A percentile compares a stretch with the other conserved stretches of the same genome.
These are phyloP conservation scores for Moniliophthora roreri DNA, from an alignment of 1,284 basidiomycete species.

Conservation along the genomic window DNA sequence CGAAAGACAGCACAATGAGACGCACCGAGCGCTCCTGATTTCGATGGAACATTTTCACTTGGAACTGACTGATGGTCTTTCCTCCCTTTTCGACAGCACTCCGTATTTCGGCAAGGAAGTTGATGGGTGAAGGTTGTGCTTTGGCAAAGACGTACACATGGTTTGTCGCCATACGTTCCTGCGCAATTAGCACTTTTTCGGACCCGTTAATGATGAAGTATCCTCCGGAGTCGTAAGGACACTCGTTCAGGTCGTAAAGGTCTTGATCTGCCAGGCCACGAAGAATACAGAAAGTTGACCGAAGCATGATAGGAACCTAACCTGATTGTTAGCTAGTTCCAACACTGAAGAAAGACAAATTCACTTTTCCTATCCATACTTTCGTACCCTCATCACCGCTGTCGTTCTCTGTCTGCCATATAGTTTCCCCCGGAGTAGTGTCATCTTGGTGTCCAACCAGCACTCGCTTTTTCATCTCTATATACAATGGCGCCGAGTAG, in stretches of 20 bases:
- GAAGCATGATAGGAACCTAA: conserved; percentile 97
- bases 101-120: conserved; percentile 95
- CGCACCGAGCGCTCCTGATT: conserved; percentile 84
- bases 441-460: conserved; percentile 82
- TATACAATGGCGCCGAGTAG: conserved; percentile 95
- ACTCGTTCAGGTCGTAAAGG: conserved; percentile 92
- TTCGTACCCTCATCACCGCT: conserved; percentile 72
- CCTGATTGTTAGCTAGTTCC: conserved; percentile 9
- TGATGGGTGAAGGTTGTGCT: conserved; percentile 94
- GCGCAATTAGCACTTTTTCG: conserved; percentile 98
- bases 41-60: conserved; percentile 95
- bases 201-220: conserved; percentile 99
- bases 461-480: conserved; percentile 92
- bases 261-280: conserved; percentile 78
- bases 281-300: conserved; percentile 94
- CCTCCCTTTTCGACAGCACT: conserved; percentile 98
- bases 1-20: conserved; percentile 19
- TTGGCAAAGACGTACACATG: conserved; percentile 99
- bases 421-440: conserved; percentile 78
- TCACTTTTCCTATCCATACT: conserved; percentile 94
- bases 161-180: conserved; percentile 99
- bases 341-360: conserved; percentile 26
- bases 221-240: conserved; percentile 96
- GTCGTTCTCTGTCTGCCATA: conserved; percentile 79
- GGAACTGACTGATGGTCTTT: conserved; percentile 97